A percentile compares a stretch with the other conserved stretches of the same genome.
Evolutionary conservation across 73 alveolate genomes (phyloP).

Genomic region (Paramecium octaurelia): DNA sequence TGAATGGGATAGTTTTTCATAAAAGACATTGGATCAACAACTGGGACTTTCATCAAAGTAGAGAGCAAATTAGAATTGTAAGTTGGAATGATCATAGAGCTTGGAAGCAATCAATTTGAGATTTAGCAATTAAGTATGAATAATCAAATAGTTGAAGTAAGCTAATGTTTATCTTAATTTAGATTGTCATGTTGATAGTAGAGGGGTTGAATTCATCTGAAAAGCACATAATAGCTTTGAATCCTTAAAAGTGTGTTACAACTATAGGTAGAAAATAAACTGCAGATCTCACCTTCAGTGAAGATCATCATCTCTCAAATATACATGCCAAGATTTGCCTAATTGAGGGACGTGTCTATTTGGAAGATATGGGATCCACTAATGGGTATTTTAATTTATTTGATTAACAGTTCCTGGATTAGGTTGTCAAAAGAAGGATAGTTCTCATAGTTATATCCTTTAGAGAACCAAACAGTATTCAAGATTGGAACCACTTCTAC

Average conservation of each 20-base stretch:
- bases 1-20: conserved; percentile 37
- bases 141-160: conserved; percentile 1
- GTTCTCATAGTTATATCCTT: not conserved
- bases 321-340: conserved; percentile 63
- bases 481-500: conserved; percentile 61
- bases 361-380: conserved; percentile 61
- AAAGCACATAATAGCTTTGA: not conserved
- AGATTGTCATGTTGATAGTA: not conserved
- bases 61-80: conserved; percentile 65
- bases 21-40: conserved; percentile 81
- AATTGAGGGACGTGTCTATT: conserved; percentile 40
- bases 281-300: conserved; percentile 31
- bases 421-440: conserved; percentile 57
- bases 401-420: conserved; percentile 39
- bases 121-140: conserved; percentile 28
- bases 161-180: not conserved
- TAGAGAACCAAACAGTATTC: conserved; percentile 38
- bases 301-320: conserved; percentile 61
- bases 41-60: conserved; percentile 82
- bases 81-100: conserved; percentile 76
- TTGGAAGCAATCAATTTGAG: conserved; percentile 80
- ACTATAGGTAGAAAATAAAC: conserved; percentile 57
- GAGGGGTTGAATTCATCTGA: conserved; percentile 32
- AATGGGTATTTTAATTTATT: conserved; percentile 43
- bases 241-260: not conserved